Base-by-base conservation (phyloP, 345 rosid genomes). In the Ceriops tagal region DNA sequence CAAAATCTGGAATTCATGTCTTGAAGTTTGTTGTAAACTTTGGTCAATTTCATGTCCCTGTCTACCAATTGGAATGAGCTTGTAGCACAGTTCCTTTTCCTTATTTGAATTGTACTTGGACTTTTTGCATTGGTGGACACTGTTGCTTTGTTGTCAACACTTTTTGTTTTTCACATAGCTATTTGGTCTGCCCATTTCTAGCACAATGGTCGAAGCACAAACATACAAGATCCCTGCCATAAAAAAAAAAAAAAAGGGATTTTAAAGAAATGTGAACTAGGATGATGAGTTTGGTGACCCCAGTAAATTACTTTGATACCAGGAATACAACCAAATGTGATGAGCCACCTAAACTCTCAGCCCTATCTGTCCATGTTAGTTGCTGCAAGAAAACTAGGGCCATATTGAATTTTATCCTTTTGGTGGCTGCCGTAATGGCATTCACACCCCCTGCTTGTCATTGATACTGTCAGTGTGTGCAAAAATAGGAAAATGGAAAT, bases 161-260 rank as follows among this genome's bases (percentile, higher is more conserved):
- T 70, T 62, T 61, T 70, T 70, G 35, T 39, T 20, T 70, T 30
- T 16, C 21, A 18, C 16, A 10, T 46, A 46, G 18, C 39, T 71
- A 39, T 21, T 21, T 43, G 46, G 46, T 70, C 34, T 61, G 1
- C 20, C 34, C 6, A 19, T 32, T 8, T n/a, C 16, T 53, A 10
- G 19, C 18, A 10, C n/a, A 13, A 19, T 39, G 43, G 22, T 27
- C 53, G 53, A 67, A 47, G 13, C 7, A 26, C 35, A 46, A 20
- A 52, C 28, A 16, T 3, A 31, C 26, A 47, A 13, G 13, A 19
- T 27, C 18, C 13, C 53, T 21, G 13, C 13, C 13, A 7, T 34
- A 7, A 34, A 43, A 43, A 43, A 43, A 43, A 39, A 24, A 24
- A 24, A 24, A 24, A 24, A n/a, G 1, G 47, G 49, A 43, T 43